A percentile compares a stretch with the other conserved stretches of the same genome.
Conservation (phyloP, 176 grass and related monocot genomes). For the Stipa capillata region DNA sequence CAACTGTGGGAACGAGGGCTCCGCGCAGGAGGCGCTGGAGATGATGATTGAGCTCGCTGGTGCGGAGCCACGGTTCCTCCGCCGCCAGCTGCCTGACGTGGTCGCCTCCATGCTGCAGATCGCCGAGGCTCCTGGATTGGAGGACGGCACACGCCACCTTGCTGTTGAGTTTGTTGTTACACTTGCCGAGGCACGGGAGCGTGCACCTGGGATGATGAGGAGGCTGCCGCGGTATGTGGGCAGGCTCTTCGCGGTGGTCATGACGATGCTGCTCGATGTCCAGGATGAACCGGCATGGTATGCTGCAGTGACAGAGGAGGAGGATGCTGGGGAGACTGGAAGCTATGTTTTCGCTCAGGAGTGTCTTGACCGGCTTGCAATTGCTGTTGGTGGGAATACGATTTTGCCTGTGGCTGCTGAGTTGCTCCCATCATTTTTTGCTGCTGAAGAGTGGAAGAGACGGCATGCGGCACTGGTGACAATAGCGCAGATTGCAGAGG, state of each 20-base stretch:
- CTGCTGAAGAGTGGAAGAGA: conserved; percentile 80
- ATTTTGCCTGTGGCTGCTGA: conserved; percentile 79
- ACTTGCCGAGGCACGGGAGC: conserved; percentile 77
- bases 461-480: conserved; percentile 73
- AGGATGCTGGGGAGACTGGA: conserved; percentile 73
- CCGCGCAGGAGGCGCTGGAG: conserved; percentile 67
- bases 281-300: conserved; percentile 88
- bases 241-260: conserved; percentile 73
- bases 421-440: conserved; percentile 58
- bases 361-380: conserved; percentile 82
- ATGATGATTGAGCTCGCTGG: conserved; percentile 71
- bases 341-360: conserved; percentile 83
- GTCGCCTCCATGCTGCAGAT: conserved; percentile 85
- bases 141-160: conserved; percentile 92
- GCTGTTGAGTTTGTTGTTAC: conserved; percentile 90
- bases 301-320: conserved; percentile 57
- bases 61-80: conserved; percentile 66
- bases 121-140: conserved; percentile 63
- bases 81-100: conserved; percentile 61
- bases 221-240: conserved; percentile 69
- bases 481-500: conserved; percentile 94
- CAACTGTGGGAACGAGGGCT: conserved; percentile 67
- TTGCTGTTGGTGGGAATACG: conserved; percentile 88
- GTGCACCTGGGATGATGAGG: conserved; percentile 94
- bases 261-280: conserved; percentile 87